Evolutionary conservation across 176 grass and related monocot genomes (phyloP).

Genomic region (Alopecurus myosuroides): DNA sequence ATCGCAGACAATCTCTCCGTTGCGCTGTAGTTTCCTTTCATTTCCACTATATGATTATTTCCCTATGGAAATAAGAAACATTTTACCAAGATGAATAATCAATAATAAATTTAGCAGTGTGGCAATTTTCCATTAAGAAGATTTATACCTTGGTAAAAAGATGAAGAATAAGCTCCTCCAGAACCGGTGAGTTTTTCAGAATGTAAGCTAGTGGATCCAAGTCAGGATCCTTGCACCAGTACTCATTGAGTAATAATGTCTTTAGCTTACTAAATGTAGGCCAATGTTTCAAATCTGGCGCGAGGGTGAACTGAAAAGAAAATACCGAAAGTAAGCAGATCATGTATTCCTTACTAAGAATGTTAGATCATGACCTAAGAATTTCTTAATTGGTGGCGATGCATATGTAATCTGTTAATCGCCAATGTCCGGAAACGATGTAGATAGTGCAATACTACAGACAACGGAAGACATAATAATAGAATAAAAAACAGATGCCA

Average conservation of each 20-base stretch:
- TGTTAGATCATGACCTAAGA: too few relatives aligned
- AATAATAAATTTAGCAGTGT: background rate
- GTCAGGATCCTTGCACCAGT: background rate
- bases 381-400: too few relatives aligned
- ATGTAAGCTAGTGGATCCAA: background rate
- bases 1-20: background rate
- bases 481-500: background rate
- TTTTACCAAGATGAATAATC: background rate
- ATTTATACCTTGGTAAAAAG: background rate
- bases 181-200: background rate
- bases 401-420: too few relatives aligned
- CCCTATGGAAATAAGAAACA: background rate
- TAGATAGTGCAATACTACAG: background rate
- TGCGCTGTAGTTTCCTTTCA: background rate
- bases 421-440: too few relatives aligned
- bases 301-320: too few relatives aligned
- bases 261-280: too few relatives aligned
- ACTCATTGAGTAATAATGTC: too few relatives aligned
- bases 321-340: too few relatives aligned
- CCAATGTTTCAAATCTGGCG: too few relatives aligned
- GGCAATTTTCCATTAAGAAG: background rate
- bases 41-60: background rate
- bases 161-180: slow-evolving; percentile 18
- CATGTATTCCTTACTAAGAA: too few relatives aligned
- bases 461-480: background rate